Base-by-base conservation (phyloP, 495 filamentous ascomycete genomes). In the Daldinia loculata region DNA sequence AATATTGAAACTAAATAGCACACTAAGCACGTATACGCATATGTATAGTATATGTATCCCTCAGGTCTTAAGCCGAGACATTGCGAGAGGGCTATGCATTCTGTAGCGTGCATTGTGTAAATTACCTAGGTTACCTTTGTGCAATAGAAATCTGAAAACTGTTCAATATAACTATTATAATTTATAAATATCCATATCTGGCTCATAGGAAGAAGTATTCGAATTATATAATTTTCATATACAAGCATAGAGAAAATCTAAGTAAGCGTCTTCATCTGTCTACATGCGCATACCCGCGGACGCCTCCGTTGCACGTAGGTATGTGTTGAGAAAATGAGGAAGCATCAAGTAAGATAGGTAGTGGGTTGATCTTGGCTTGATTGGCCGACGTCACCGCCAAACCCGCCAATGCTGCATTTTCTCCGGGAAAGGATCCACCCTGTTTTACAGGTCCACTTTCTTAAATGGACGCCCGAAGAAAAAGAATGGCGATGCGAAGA, bases 101-200 rank as follows among this genome's bases (percentile, higher is more conserved):
- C 36, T 56, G 68, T 66, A 63, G 68, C 68, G 51, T 45, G 41
- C 43, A 11, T 62, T 45, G 58, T 39, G 17, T 63, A 66, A 43
- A 61, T 56, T 68, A 19, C 32, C 9, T 32, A 30, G 9, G 6
- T 29, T 57, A 26, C 48, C 9, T 7, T n/a, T 24, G 9, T 7
- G 1, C 19, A 22, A 9, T 9, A 22, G 17, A 22, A 19, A 45
- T 45, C 6, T 12, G n/a, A 22, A 2, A 22, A 19, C 3, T 6
- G n/a, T 7, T 19, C 2, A 17, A 45, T 15, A 24, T 22, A 48
- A n/a, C n/a, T n/a, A n/a, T n/a, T n/a, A n/a, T n/a, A n/a, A n/a
- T n/a, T 11, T 48, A 48, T 24, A 22, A 24, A 24, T 22, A 48
- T 24, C 15, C 2, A 41, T 41, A 36, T 3, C 6, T 14, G 0